Conservation (phyloP, 495 filamentous ascomycete genomes). For the Bacidia gigantensis region DNA sequence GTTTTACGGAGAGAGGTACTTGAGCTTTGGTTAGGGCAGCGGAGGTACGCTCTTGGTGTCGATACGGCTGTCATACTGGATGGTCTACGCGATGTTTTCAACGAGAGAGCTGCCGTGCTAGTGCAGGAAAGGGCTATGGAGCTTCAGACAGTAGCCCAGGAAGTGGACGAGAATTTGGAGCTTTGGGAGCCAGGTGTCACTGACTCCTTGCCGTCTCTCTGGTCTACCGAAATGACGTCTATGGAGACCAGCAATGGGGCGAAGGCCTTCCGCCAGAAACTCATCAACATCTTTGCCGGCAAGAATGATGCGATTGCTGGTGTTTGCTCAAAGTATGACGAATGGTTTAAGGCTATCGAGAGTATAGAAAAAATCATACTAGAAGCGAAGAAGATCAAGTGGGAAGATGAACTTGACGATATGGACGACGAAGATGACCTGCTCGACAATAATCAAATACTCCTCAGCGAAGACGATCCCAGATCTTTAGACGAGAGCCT, state of each 20-base stretch:
- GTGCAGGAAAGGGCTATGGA: constrained; percentile 43
- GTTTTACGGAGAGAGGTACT: constrained; percentile 55
- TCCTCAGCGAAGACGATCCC: constrained; percentile 64
- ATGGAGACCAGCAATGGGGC: constrained; percentile 44
- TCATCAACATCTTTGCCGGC: constrained; percentile 46
- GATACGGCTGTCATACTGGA: constrained; percentile 50
- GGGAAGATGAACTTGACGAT: constrained; percentile 64
- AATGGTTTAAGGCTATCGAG: constrained; percentile 53
- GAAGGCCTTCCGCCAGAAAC: constrained; percentile 34
- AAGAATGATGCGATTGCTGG: constrained; percentile 48
- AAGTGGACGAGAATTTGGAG: constrained; percentile 34
- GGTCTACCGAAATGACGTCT: constrained; percentile 42
- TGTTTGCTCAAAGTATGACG: constrained; percentile 45
- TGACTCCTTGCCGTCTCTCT: constrained; percentile 36
- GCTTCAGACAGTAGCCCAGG: constrained; percentile 37
- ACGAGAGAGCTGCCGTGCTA: constrained; percentile 44
- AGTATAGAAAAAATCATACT: constrained; percentile 47
- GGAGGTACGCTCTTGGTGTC: constrained; percentile 31
- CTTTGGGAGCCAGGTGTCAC: constrained; percentile 40
- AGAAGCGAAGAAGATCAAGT: constrained; percentile 50
- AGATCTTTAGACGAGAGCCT: constrained; percentile 47
- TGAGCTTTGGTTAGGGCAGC: constrained; percentile 53
- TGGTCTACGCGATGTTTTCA: constrained; percentile 53
- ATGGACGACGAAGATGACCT: constrained; percentile 62
- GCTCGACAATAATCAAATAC: constrained; percentile 34